These are phyloP conservation scores for Lachnellula arida DNA, from an alignment of 2,329 filamentous ascomycete genomes.

Conservation along the genomic window DNA sequence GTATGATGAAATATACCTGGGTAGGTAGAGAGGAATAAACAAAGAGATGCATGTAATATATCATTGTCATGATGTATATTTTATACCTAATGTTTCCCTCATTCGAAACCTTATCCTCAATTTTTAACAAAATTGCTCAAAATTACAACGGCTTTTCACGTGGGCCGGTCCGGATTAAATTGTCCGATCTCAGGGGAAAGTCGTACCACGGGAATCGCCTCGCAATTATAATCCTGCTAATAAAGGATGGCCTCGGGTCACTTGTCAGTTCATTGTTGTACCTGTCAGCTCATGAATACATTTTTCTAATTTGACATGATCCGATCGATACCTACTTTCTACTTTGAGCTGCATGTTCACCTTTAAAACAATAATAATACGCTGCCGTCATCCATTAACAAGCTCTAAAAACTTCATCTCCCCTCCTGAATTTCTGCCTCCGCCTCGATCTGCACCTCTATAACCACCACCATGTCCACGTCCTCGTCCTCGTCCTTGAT, in stretches of 20 bases:
- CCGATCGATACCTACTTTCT: conserved; percentile 6
- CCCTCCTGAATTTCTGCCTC: neutral
- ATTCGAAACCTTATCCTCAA: no score
- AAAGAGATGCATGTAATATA: no score
- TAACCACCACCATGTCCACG: conserved; percentile 11
- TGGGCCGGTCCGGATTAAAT: no score
- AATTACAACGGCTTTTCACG: no score
- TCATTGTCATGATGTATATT: no score
- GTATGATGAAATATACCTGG: no score
- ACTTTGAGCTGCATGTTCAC: conserved; percentile 1
- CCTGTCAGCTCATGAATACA: conserved; percentile 11
- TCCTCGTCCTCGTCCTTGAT: neutral
- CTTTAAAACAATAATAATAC: conserved; percentile 1
- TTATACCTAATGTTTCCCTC: no score
- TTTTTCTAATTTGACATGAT: conserved; percentile 4
- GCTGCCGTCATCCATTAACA: neutral
- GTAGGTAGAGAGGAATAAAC: no score
- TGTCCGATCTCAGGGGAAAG: conserved; percentile 7
- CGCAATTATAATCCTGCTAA: neutral
- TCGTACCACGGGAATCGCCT: conserved; percentile 16
- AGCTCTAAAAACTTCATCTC: neutral
- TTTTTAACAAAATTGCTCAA: no score
- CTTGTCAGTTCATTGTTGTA: conserved; percentile 5
- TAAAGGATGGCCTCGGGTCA: conserved; percentile 6
- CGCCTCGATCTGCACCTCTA: neutral